Conservation (phyloP, 2,329 filamentous ascomycete species). For the Aspergillus flavus region DNA sequence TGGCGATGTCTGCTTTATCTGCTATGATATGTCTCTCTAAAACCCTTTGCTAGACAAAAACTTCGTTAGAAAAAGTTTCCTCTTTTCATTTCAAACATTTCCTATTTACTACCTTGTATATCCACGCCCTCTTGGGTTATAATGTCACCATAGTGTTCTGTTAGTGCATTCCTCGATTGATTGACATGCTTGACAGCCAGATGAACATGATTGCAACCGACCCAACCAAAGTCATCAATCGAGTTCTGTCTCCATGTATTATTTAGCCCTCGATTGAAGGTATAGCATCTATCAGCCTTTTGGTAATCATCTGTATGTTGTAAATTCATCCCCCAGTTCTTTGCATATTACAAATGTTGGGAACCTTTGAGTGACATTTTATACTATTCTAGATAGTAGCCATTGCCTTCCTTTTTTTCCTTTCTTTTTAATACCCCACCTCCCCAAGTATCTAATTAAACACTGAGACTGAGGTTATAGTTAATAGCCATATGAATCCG, state of each 20-base stretch:
- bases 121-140: neutral
- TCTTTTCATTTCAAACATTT: slow-evolving; percentile 11
- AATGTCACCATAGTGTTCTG: neutral
- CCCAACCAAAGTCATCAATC: neutral
- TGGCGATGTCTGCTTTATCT: slow-evolving; percentile 16
- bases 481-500: too few relatives aligned
- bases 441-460: too few relatives aligned
- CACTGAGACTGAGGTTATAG: too few relatives aligned
- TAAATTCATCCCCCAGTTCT: neutral
- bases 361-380: neutral
- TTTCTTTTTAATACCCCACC: too few relatives aligned
- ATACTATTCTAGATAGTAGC: too few relatives aligned
- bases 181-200: neutral
- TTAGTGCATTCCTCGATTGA: neutral
- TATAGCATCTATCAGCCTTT: too few relatives aligned
- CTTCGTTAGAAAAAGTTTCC: slow-evolving; percentile 29
- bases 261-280: neutral
- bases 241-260: neutral
- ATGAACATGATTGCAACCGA: too few relatives aligned
- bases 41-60: slow-evolving; percentile 28
- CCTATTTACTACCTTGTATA: slow-evolving; percentile 4
- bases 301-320: neutral
- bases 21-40: slow-evolving; percentile 8
- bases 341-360: neutral
- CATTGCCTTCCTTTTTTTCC: too few relatives aligned